A percentile compares a stretch with the other conserved stretches of the same genome.
phyloP scores from a whole-genome alignment of 208 protist species.

The Herpetomonas muscarum region DNA sequence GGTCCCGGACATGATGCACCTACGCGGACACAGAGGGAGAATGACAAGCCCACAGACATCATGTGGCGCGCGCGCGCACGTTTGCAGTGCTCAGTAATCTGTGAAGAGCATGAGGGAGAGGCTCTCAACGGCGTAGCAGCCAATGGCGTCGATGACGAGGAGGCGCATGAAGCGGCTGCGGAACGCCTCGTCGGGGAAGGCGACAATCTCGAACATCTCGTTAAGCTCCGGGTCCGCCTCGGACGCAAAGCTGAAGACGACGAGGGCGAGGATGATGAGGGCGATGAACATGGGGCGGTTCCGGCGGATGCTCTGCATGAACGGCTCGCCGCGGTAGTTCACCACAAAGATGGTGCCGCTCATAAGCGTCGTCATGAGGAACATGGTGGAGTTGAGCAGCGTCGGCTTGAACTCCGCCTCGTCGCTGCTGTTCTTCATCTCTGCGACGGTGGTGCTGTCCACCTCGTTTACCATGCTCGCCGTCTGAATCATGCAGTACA shows the following conservation, averaged over 20 bases:
- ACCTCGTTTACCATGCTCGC: conserved; percentile 71
- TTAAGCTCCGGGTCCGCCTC: conserved; percentile 79
- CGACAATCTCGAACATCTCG: conserved; percentile 82
- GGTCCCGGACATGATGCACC: no score
- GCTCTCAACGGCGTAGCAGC: conserved; percentile 77
- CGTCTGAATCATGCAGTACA: conserved; percentile 89
- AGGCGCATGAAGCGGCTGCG: conserved; percentile 67
- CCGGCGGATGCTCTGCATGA: conserved; percentile 91
- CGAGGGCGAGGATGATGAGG: conserved; percentile 60
- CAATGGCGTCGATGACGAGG: conserved; percentile 63
- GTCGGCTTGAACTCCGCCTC: conserved; percentile 95
- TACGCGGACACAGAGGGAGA: no score
- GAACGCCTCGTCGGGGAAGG: conserved; percentile 81
- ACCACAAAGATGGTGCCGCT: conserved; percentile 95
- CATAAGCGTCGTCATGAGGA: conserved; percentile 93
- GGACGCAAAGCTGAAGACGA: conserved; percentile 79
- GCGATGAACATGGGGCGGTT: conserved; percentile 91
- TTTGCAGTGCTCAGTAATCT: conserved; percentile 26
- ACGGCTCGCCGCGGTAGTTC: conserved; percentile 97
- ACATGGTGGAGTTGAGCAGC: conserved; percentile 97
- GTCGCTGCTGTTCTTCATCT: conserved; percentile 49
- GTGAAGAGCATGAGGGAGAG: conserved; percentile 70
- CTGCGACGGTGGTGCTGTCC: conserved; percentile 45
- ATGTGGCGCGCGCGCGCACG: not conserved
- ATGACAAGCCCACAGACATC: no score